These are phyloP conservation scores for Fistulinella cinereoalba DNA, from an alignment of 1,284 basidiomycete genomes.

Conservation along the genomic window DNA sequence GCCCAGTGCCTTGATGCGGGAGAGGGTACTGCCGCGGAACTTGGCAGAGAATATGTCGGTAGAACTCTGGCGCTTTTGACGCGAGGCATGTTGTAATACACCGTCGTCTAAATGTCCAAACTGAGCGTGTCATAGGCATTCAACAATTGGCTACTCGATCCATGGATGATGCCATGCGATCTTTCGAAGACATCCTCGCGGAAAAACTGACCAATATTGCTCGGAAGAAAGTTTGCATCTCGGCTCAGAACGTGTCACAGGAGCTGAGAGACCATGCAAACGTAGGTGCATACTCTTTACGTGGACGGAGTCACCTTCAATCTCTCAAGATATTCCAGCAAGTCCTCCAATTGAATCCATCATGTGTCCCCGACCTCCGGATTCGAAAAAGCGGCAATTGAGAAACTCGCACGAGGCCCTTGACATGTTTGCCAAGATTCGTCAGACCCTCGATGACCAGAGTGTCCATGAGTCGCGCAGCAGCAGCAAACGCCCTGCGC, in stretches of 20 bases:
- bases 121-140: constrained; percentile 50
- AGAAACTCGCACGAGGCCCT: too few relatives aligned
- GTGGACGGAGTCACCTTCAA: constrained; percentile 71
- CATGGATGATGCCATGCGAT: constrained; percentile 73
- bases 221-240: constrained; percentile 66
- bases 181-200: constrained; percentile 80
- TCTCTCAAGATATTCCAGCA: constrained; percentile 84
- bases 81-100: constrained; percentile 49
- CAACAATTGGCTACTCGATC: constrained; percentile 78
- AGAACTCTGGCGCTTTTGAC: constrained; percentile 63
- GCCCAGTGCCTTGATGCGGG: constrained; percentile 68
- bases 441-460: too few relatives aligned
- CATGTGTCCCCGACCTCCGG: constrained; percentile 83
- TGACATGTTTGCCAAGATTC: too few relatives aligned
- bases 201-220: constrained; percentile 80
- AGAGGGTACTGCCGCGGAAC: constrained; percentile 51
- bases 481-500: constrained; percentile 75
- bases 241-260: neutral
- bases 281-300: constrained; percentile 79
- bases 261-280: neutral
- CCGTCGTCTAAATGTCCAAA: constrained; percentile 1
- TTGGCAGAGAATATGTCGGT: constrained; percentile 48
- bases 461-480: too few relatives aligned
- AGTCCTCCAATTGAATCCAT: constrained; percentile 73
- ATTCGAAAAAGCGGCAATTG: too few relatives aligned